phyloP scores from a whole-genome alignment of 1,284 basidiomycete species.

The Apiotrichum sp. region DNA sequence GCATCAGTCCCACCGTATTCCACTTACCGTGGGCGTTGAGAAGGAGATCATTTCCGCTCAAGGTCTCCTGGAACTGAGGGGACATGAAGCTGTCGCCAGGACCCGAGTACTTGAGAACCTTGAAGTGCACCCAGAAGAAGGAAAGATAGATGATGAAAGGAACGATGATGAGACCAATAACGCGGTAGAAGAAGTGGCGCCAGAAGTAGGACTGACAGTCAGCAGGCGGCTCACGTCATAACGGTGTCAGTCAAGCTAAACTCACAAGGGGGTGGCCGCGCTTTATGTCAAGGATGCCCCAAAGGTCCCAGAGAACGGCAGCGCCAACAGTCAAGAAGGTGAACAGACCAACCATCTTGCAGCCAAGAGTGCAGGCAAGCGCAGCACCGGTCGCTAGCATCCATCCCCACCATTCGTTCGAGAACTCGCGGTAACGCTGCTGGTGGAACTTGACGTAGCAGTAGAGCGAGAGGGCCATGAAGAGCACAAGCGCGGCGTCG shows the following conservation, averaged over 20 bases:
- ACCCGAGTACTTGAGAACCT: conserved; percentile 81
- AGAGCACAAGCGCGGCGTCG: conserved; percentile 91
- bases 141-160: conserved; percentile 87
- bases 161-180: conserved; percentile 76
- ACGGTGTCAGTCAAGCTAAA: conserved; percentile 10
- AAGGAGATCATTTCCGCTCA: conserved; percentile 84
- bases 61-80: conserved; percentile 93
- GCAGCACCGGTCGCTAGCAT: conserved; percentile 81
- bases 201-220: conserved; percentile 70
- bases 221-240: not conserved
- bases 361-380: conserved; percentile 92
- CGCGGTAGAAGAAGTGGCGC: conserved; percentile 81
- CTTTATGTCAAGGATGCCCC: conserved; percentile 85
- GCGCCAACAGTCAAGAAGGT: conserved; percentile 84
- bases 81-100: conserved; percentile 97
- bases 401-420: conserved; percentile 91
- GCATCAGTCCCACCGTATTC: too few species aligned
- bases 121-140: conserved; percentile 96
- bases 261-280: conserved; percentile 71
- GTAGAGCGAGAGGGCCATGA: conserved; percentile 89
- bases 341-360: conserved; percentile 96
- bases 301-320: conserved; percentile 88
- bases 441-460: conserved; percentile 96
- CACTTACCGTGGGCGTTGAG: conserved; percentile 73
- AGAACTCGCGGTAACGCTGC: conserved; percentile 85